A percentile compares a stretch with the other conserved stretches of the same genome.
These are phyloP conservation scores for Setomelanomma holmii DNA, from an alignment of 2,329 filamentous ascomycete species.

Conservation along the genomic window DNA sequence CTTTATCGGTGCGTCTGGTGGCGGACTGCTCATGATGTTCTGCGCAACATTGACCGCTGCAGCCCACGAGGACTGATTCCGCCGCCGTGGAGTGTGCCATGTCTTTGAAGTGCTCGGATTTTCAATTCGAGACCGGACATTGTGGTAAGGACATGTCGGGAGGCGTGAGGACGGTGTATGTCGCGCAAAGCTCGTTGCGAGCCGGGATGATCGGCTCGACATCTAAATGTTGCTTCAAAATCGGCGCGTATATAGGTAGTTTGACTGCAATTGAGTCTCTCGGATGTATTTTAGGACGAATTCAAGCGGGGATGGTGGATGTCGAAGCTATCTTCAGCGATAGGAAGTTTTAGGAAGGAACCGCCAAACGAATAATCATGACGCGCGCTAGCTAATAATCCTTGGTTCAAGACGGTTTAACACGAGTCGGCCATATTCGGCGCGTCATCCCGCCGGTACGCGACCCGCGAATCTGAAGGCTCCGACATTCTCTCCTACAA, in stretches of 20 bases:
- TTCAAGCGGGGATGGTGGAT: conserved; percentile 9
- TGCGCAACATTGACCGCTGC: conserved; percentile 73
- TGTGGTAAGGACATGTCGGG: conserved; percentile 32
- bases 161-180: conserved; percentile 28
- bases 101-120: conserved; percentile 32
- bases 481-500: conserved; percentile 6
- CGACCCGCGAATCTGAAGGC: neutral
- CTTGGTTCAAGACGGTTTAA: no score
- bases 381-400: conserved; percentile 29
- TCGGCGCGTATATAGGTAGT: neutral
- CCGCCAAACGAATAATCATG: conserved; percentile 30
- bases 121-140: conserved; percentile 7
- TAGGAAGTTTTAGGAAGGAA: conserved; percentile 30
- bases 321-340: conserved; percentile 16
- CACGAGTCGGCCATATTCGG: conserved; percentile 1
- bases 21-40: conserved; percentile 71
- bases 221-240: conserved; percentile 21
- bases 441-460: conserved; percentile 6
- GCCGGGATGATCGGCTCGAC: conserved; percentile 46
- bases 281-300: conserved; percentile 9
- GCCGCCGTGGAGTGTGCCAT: conserved; percentile 51
- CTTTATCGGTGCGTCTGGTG: conserved; percentile 69
- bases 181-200: conserved; percentile 41
- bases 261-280: conserved; percentile 34
- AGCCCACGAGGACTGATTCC: conserved; percentile 72